Evolutionary conservation across 306 rosid species (phyloP), one percentile per base, ranked within the genome.

Genomic region (Neltuma alba): DNA sequence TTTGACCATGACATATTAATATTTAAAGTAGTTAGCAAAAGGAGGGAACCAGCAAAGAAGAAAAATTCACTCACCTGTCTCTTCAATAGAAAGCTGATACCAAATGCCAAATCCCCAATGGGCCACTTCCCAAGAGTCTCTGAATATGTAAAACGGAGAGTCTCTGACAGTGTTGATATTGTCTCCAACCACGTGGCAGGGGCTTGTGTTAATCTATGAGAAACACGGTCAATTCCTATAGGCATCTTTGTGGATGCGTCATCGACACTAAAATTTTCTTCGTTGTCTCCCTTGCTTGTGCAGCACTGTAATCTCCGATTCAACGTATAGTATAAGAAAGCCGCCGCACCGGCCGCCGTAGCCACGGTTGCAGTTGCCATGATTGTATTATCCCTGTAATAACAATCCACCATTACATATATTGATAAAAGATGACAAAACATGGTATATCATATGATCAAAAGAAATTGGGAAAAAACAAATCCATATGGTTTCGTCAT

Each of bases 51-150:
- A 28, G 31, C 65, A 81, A 50, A 62, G 50, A 77, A 83, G 30
- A 76, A 80, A 82, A 82, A 77, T 28, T 14, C 20, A 54, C 14
- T 91, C 75, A 89, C 98, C 95, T 95, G 98, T 71, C 94, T 89
- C 96, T 91, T 95, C 10, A 95, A 85, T 55, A 95, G 98, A 86
- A 93, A 93, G 83, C 65, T 91, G 61, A 95, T 95, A 75, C 99
- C 99, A 73, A 95, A 95, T 7, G 99, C 98, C 87, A 95, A 90
- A 84, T 95, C 99, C 62, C 97, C 97, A 69, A 91, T 91, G 6
- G 99, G 99, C 99, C 98, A 95, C 88, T 92, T 95, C 67, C 97
- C 99, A 75, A 95, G 89, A 28, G 99, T 95, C 92, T 95, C 99
- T 0, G 98, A 95, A 83, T 95, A 95, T 0, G 99, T 95, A 72